These are phyloP conservation scores for Scheffersomyces stipitis DNA, from an alignment of 805 yeast species.

Conservation along the genomic window DNA sequence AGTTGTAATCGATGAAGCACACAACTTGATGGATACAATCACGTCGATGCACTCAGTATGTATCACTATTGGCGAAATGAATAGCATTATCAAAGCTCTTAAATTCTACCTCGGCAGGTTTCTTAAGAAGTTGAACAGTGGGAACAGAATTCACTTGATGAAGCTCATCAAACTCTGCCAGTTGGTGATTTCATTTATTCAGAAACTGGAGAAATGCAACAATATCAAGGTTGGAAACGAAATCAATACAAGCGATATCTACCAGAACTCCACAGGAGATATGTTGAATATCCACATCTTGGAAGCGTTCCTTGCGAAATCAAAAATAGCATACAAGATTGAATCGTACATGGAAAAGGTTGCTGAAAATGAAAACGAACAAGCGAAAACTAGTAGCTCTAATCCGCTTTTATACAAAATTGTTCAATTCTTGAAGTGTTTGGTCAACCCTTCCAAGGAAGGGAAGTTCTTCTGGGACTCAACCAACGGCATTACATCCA, in stretches of 20 bases:
- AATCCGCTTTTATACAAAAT: conserved; percentile 66
- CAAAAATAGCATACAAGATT: conserved; percentile 82
- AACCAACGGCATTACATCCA: conserved; percentile 22
- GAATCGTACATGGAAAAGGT: conserved; percentile 60
- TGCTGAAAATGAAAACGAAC: conserved; percentile 7
- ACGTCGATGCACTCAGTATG: conserved; percentile 65
- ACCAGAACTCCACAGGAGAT: conserved; percentile 64
- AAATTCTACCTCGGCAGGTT: conserved; percentile 59
- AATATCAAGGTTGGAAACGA: conserved; percentile 52
- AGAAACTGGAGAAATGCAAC: conserved; percentile 17
- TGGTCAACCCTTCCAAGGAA: conserved; percentile 74
- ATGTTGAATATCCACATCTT: conserved; percentile 67
- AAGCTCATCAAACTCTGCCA: conserved; percentile 61
- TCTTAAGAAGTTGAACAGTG: conserved; percentile 61
- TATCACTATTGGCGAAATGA: conserved; percentile 51
- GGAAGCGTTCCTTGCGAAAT: conserved; percentile 57
- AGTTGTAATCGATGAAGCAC: conserved; percentile 90
- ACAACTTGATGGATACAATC: conserved; percentile 78
- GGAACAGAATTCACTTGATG: conserved; percentile 67
- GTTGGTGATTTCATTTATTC: conserved; percentile 50
- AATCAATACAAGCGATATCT: conserved; percentile 51
- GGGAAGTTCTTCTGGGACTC: conserved; percentile 74
- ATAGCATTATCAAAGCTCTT: conserved; percentile 46
- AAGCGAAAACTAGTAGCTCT: conserved; percentile 15
- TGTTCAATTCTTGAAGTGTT: conserved; percentile 58